Base-by-base conservation (phyloP, 768 basidiomycete genomes). In the Leccinellum rugosiceps region DNA sequence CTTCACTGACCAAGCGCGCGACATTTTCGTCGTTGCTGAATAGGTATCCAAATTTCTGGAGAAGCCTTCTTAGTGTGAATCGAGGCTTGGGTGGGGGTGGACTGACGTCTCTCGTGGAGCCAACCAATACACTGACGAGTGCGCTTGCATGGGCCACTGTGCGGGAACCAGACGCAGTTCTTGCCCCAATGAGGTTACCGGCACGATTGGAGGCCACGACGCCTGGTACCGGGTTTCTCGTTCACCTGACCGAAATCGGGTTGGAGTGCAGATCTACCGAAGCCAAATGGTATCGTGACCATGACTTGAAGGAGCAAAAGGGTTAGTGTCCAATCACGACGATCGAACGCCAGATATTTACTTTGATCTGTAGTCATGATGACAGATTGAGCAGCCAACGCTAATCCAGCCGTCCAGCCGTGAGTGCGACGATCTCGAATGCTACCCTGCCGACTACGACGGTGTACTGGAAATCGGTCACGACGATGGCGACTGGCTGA, bases 341-440 rank as follows among this genome's bases (percentile, higher is more conserved):
- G 0, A 46, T 35, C 17, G 14, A 26, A 10, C 7, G 31, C 2
- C 2, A 64, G 19, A 43, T 19, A 3, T 38, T 57, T 61, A 87
- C 87, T 85, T 71, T 88, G 87, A 65, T 92, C 90, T 6, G 85
- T 82, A 17, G 87, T 90, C 86, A 90, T 90, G 55, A 90, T 88
- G 47, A 88, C 83, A 0, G 86, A 85, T 62, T 92, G 90, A 2
- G 87, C 88, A 4, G 87, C 87, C 34, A 91, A 77, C 1, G 87
- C 75, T 31, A 87, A 67, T 19, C 78, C 66, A 92, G 75, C 21
- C 83, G 78, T 4, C 88, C 90, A 3, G 90, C 90, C 17, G 87
- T 85, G 25, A 92, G 74, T 4, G 90, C 87, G 11, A 91, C 89
- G 38, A 91, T 88, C 66, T 92, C 90, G 61, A 91, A 92, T 1